Percentiles rank a stretch among this genome's conserved stretches.
Evolutionary conservation across 2,329 filamentous ascomycete species (phyloP).

Genomic region (Tolypocladium ophioglossoides): DNA sequence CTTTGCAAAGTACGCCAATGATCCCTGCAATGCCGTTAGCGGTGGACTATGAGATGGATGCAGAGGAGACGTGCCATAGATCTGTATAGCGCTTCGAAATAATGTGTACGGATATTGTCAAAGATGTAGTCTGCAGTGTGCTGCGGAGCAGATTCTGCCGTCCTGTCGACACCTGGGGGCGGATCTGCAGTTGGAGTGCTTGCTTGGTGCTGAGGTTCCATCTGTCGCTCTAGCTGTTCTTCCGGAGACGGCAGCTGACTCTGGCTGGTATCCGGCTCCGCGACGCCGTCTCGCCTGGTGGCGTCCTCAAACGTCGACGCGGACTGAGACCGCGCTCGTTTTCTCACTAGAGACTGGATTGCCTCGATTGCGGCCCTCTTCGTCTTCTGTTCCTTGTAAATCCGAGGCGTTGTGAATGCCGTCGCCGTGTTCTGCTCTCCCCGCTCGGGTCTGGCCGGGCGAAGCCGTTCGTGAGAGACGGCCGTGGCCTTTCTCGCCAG

Average conservation of each 20-base stretch:
- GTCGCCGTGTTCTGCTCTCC: constrained; percentile 9
- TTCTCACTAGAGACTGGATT: constrained; percentile 50
- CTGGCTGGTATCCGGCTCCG: constrained; percentile 6
- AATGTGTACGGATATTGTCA: constrained; percentile 45
- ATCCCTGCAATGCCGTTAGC: constrained; percentile 40
- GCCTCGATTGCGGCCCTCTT: constrained; percentile 51
- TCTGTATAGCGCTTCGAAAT: constrained; percentile 51
- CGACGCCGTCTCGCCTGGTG: constrained; percentile 7
- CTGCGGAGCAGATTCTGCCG: constrained; percentile 11
- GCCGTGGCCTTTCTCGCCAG: constrained; percentile 39
- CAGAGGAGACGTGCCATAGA: constrained; percentile 39
- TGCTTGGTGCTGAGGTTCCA: neutral
- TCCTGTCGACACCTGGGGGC: neutral
- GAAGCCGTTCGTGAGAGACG: constrained; percentile 19
- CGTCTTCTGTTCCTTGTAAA: constrained; percentile 40
- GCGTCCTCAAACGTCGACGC: constrained; percentile 24
- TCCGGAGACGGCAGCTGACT: constrained; percentile 11
- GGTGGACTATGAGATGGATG: constrained; percentile 17
- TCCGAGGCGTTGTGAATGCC: constrained; percentile 29
- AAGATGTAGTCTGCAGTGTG: constrained; percentile 43
- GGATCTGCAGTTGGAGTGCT: neutral
- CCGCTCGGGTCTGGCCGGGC: constrained; percentile 8
- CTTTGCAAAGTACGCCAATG: constrained; percentile 75
- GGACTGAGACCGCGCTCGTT: constrained; percentile 34
- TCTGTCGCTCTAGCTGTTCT: constrained; percentile 9